These are phyloP conservation scores for Stemphylium lycopersici DNA, from an alignment of 2,329 filamentous ascomycete genomes.

Conservation along the genomic window DNA sequence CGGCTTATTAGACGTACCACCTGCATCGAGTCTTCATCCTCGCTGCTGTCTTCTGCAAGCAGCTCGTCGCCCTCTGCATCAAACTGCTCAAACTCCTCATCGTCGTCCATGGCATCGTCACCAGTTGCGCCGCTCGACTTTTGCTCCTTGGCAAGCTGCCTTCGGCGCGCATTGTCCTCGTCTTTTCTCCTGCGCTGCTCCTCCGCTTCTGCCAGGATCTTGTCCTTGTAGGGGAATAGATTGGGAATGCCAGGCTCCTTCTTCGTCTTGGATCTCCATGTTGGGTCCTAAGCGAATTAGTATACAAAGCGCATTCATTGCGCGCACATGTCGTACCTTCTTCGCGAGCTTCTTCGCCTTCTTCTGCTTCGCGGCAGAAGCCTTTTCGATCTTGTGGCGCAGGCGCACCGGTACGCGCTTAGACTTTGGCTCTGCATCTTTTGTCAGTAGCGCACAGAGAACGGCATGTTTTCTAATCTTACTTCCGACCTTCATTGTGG, in stretches of 20 bases:
- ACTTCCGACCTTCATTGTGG: slow-evolving; percentile 53
- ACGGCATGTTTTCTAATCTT: slow-evolving; percentile 14
- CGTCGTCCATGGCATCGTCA: slow-evolving; percentile 47
- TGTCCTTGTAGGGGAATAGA: slow-evolving; percentile 96
- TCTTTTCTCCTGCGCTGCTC: slow-evolving; percentile 80
- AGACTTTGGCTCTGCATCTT: slow-evolving; percentile 79
- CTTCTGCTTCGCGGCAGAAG: slow-evolving; percentile 84
- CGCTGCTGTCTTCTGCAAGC: slow-evolving; percentile 55
- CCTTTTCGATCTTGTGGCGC: slow-evolving; percentile 95
- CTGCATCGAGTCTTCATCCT: slow-evolving; percentile 64
- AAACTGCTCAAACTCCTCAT: slow-evolving; percentile 42
- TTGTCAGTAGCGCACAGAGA: slow-evolving; percentile 8
- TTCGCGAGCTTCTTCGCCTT: slow-evolving; percentile 89
- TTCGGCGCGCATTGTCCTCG: slow-evolving; percentile 71
- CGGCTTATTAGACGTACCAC: slow-evolving; percentile 46
- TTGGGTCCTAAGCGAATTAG: slow-evolving; percentile 71
- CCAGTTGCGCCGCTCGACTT: slow-evolving; percentile 44
- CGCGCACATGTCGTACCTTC: slow-evolving; percentile 59
- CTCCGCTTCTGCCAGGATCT: slow-evolving; percentile 92
- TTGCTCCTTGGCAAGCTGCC: slow-evolving; percentile 68
- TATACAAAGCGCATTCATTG: background rate
- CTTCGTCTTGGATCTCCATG: slow-evolving; percentile 95
- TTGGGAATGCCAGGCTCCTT: slow-evolving; percentile 99
- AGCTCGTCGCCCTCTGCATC: slow-evolving; percentile 62
- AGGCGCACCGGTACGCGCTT: slow-evolving; percentile 90